These are phyloP conservation scores for Tolypocladium tropicale DNA, from an alignment of 2,329 filamentous ascomycete species.

Conservation along the genomic window DNA sequence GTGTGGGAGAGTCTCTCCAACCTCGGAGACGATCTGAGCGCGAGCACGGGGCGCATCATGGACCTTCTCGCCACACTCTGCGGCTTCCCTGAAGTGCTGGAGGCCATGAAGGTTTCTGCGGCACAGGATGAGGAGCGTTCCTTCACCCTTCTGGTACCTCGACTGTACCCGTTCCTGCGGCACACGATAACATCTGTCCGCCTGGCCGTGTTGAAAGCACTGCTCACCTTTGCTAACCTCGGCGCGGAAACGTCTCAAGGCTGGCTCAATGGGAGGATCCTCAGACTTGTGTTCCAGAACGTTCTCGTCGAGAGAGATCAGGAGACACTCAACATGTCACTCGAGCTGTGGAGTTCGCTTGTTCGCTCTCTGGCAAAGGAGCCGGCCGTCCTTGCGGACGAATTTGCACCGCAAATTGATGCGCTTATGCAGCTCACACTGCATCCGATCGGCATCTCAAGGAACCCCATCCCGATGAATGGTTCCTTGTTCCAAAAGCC, in stretches of 20 bases:
- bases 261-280: constrained; percentile 84
- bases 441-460: constrained; percentile 84
- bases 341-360: constrained; percentile 79
- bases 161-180: constrained; percentile 89
- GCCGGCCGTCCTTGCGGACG: constrained; percentile 54
- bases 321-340: constrained; percentile 68
- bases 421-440: constrained; percentile 77
- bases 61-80: constrained; percentile 92
- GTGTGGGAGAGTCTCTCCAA: constrained; percentile 97
- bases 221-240: constrained; percentile 86
- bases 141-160: constrained; percentile 83
- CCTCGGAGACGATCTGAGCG: constrained; percentile 92
- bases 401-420: constrained; percentile 66
- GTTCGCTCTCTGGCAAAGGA: constrained; percentile 58
- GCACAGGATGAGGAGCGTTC: constrained; percentile 75
- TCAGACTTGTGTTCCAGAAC: constrained; percentile 90
- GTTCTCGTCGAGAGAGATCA: constrained; percentile 86
- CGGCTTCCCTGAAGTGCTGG: constrained; percentile 82
- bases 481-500: constrained; percentile 82
- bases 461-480: constrained; percentile 89
- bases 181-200: constrained; percentile 96
- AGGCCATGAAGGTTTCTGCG: constrained; percentile 88
- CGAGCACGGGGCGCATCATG: constrained; percentile 97
- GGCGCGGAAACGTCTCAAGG: constrained; percentile 70
- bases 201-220: constrained; percentile 81